Percentiles rank a stretch among this genome's conserved stretches.
Conservation (phyloP, 331 rosid species). For the Quercus lobata region DNA sequence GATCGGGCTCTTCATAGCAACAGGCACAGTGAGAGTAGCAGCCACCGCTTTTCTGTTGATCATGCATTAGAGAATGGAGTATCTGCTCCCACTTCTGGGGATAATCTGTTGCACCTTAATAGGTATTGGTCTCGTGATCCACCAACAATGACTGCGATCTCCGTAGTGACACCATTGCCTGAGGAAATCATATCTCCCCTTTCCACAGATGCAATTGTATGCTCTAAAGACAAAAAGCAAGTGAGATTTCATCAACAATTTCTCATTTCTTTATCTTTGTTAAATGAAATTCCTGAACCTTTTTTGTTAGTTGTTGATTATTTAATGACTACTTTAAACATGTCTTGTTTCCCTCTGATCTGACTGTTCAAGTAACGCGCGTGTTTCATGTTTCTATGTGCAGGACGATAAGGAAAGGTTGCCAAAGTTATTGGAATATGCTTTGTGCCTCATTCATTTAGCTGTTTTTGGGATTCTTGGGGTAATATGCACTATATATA, state of each 20-base stretch:
- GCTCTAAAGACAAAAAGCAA: constrained; percentile 32
- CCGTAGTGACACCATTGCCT: constrained; percentile 38
- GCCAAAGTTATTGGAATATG: constrained; percentile 57
- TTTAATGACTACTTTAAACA: not conserved
- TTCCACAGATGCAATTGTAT: constrained; percentile 25
- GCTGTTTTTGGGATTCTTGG: constrained; percentile 95
- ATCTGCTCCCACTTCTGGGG: constrained; percentile 32
- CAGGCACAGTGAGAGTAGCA: constrained; percentile 47
- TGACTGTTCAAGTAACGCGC: not conserved
- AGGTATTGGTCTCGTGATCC: constrained; percentile 12
- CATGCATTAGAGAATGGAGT: constrained; percentile 38
- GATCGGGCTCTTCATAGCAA: constrained; percentile 72
- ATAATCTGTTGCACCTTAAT: constrained; percentile 20
- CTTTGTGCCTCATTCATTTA: constrained; percentile 60
- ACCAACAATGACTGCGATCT: not conserved
- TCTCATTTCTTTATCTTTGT: not conserved
- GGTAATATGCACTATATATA: constrained; percentile 36
- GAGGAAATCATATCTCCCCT: constrained; percentile 26
- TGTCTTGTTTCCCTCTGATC: not conserved
- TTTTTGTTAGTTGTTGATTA: not conserved
- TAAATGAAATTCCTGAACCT: not conserved
- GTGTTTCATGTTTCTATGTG: constrained; percentile 9
- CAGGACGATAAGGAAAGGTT: constrained; percentile 44
- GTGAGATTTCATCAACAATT: constrained; percentile 33
- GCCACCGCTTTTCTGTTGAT: constrained; percentile 35